phyloP scores from a whole-genome alignment of 2,329 filamentous ascomycete genomes.

The Fusarium oligoseptatum region DNA sequence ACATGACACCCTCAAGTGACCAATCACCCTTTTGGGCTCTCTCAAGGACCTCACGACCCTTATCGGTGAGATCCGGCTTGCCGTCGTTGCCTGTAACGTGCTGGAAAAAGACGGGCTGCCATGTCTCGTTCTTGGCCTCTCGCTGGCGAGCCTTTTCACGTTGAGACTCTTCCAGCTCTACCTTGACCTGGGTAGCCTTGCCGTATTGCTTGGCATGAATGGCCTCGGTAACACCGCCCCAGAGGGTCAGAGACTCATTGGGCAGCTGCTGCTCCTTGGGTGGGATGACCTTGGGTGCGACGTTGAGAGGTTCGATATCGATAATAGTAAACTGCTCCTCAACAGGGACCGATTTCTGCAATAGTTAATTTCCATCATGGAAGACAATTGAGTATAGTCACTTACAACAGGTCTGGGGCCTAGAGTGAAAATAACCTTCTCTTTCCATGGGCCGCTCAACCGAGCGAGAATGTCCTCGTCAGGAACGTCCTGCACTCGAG shows the following conservation, averaged over 20 bases:
- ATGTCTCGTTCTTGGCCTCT: slow-evolving; percentile 76
- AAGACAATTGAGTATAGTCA: slow-evolving; percentile 30
- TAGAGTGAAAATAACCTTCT: slow-evolving; percentile 72
- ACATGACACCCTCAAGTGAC: slow-evolving; percentile 60
- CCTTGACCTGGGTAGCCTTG: slow-evolving; percentile 87
- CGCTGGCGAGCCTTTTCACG: slow-evolving; percentile 86
- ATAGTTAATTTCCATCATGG: slow-evolving; percentile 12
- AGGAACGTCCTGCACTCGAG: slow-evolving; percentile 85
- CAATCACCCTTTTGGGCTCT: slow-evolving; percentile 67
- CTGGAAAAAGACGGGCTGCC: slow-evolving; percentile 90
- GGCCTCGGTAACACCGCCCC: slow-evolving; percentile 87
- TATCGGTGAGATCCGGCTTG: slow-evolving; percentile 68
- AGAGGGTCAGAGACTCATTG: slow-evolving; percentile 91
- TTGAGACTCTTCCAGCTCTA: slow-evolving; percentile 92
- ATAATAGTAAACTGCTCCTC: slow-evolving; percentile 82
- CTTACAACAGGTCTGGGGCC: slow-evolving; percentile 73
- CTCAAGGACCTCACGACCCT: slow-evolving; percentile 64
- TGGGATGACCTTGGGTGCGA: slow-evolving; percentile 83
- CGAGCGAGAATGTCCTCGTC: slow-evolving; percentile 86
- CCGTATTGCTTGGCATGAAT: slow-evolving; percentile 87
- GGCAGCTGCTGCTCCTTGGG: slow-evolving; percentile 82
- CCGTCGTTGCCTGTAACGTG: slow-evolving; percentile 68
- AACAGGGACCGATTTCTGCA: slow-evolving; percentile 57
- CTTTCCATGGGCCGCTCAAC: slow-evolving; percentile 89
- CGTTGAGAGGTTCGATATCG: slow-evolving; percentile 86